A percentile compares a stretch with the other conserved stretches of the same genome.
These are phyloP conservation scores for Aspergillus niger DNA, from an alignment of 2,329 filamentous ascomycete genomes.

Conservation along the genomic window DNA sequence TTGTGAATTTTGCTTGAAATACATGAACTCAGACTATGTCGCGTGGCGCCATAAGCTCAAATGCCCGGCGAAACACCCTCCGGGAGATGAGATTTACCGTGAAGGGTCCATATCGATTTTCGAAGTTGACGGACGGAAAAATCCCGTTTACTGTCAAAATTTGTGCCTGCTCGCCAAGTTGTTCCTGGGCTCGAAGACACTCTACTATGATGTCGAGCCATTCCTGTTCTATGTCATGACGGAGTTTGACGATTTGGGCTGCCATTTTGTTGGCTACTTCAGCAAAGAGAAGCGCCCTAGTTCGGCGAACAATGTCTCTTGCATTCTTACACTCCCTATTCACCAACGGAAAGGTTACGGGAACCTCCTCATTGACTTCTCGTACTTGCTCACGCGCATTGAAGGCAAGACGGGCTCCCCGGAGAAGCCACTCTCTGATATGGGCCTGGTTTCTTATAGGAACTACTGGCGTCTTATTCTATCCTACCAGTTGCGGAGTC, in stretches of 20 bases:
- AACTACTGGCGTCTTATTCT: slow-evolving; percentile 95
- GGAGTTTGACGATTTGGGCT: slow-evolving; percentile 81
- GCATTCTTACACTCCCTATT: slow-evolving; percentile 92
- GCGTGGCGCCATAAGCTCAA: slow-evolving; percentile 98
- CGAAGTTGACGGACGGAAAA: slow-evolving; percentile 91
- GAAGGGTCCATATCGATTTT: slow-evolving; percentile 94
- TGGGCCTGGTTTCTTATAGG: slow-evolving; percentile 94
- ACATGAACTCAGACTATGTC: slow-evolving; percentile 99
- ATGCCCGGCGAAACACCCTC: slow-evolving; percentile 93
- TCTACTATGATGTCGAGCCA: slow-evolving; percentile 99
- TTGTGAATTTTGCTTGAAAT: slow-evolving; percentile 98
- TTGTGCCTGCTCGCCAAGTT: slow-evolving; percentile 92
- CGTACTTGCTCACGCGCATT: slow-evolving; percentile 89
- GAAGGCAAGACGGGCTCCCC: slow-evolving; percentile 94
- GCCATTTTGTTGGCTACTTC: slow-evolving; percentile 98
- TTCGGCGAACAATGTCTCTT: slow-evolving; percentile 96
- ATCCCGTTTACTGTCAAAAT: slow-evolving; percentile 95
- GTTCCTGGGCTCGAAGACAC: slow-evolving; percentile 95
- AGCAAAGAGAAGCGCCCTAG: slow-evolving; percentile 96
- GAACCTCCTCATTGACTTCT: slow-evolving; percentile 96
- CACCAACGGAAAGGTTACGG: slow-evolving; percentile 97
- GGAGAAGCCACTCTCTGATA: slow-evolving; percentile 95
- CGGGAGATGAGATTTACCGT: slow-evolving; percentile 96
- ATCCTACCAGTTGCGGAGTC: slow-evolving; percentile 76
- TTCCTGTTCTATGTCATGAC: slow-evolving; percentile 99